Evolutionary conservation across 2,329 filamentous ascomycete genomes (phyloP), one percentile per base, ranked within the genome.

Genomic region (Karstenula rhodostoma): DNA sequence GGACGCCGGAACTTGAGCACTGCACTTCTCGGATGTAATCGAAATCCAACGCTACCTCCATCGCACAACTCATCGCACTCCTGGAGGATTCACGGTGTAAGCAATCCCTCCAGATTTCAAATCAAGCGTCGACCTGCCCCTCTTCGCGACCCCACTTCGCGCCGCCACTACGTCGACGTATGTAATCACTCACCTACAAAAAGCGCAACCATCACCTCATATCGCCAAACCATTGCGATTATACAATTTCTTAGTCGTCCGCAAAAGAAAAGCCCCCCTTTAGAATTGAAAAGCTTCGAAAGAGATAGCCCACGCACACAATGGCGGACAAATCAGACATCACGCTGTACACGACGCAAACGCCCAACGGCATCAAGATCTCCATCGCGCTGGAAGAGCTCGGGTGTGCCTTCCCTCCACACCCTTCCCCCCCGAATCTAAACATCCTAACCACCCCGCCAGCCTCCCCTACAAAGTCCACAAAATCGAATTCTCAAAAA

Each of bases 311-410:
- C 1, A 17, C 5, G 13, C 15, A 33, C 13, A 44, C 35, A n/a
- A 72, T 71, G 67, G 62, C 73, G 32, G 68, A 71, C 56, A 65
- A 70, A 51, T 83, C 90, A 6, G 83, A 91, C 68, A 93, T 96
- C 70, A 90, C 89, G 46, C 86, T 96, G 32, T 96, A 95, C 82
- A 96, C 93, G 13, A 84, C 86, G 13, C 86, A 89, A 72, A 97
- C 94, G 54, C 92, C 94, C 48, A 97, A 97, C 79, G 93, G 93
- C 65, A 90, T 95, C 84, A 97, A 96, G 78, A 87, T 92, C 63
- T 93, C 91, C 58, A 96, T 97, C 66, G 85, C 92, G 10, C 82
- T 97, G 17, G 93, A 96, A 80, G 93, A 96, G 80, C 85, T 97
- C 4, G 90, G 89, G 67, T 79, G 71, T 55, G 72, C 47, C n/a